A percentile compares a stretch with the other conserved stretches of the same genome.
phyloP scores from a whole-genome alignment of 805 yeast species.

The Hanseniaspora taiwanica region DNA sequence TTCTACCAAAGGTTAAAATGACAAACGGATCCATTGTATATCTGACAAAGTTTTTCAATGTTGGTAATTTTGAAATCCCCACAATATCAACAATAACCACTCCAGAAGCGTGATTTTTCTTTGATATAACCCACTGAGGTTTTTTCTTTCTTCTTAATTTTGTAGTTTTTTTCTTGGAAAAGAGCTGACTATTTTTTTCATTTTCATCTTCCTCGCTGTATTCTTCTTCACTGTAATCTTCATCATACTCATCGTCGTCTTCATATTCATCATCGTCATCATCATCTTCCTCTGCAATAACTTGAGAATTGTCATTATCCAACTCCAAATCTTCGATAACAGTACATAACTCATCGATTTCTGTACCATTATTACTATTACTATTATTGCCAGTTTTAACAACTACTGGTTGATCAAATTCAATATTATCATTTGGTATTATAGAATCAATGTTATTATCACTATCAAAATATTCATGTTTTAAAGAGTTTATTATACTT shows the following conservation, averaged over 20 bases:
- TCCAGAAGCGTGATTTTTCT: slow-evolving; percentile 34
- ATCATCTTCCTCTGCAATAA: slow-evolving; percentile 7
- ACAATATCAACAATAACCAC: slow-evolving; percentile 65
- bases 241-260: too few relatives aligned
- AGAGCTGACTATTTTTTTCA: background rate
- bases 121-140: slow-evolving; percentile 17
- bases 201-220: slow-evolving; percentile 2
- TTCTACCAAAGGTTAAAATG: slow-evolving; percentile 78
- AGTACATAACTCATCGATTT: background rate
- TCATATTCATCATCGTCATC: slow-evolving; percentile 6
- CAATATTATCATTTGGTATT: too few relatives aligned
- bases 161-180: background rate
- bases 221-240: slow-evolving; percentile 1
- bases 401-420: too few relatives aligned
- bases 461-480: too few relatives aligned
- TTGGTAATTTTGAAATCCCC: slow-evolving; percentile 68
- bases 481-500: too few relatives aligned
- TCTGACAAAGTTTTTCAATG: slow-evolving; percentile 34
- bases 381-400: too few relatives aligned
- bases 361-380: background rate
- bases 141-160: background rate
- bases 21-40: slow-evolving; percentile 97
- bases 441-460: too few relatives aligned
- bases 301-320: slow-evolving; percentile 6
- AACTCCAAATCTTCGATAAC: background rate